Evolutionary conservation across 1,284 basidiomycete genomes (phyloP).

Genomic region (Fomitopsis schrenkii): DNA sequence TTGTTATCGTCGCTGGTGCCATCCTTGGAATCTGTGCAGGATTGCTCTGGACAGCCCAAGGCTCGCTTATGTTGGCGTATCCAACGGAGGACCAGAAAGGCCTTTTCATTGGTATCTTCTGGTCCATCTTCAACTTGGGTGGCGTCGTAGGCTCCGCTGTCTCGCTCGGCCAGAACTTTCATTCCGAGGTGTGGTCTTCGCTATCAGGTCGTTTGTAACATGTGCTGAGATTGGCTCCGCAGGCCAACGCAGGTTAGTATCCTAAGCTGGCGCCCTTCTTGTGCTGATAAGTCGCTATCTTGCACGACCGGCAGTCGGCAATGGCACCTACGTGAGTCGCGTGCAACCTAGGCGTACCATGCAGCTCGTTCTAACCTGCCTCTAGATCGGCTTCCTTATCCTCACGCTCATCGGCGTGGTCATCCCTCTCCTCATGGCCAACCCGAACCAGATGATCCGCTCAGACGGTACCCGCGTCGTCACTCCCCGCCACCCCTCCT

Average conservation of each 20-base stretch:
- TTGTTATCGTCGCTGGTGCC: slow-evolving; percentile 76
- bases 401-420: slow-evolving; percentile 62
- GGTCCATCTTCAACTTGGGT: slow-evolving; percentile 66
- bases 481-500: slow-evolving; percentile 59
- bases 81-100: slow-evolving; percentile 79
- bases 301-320: slow-evolving; percentile 35
- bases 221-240: neutral
- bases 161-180: slow-evolving; percentile 48
- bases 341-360: neutral
- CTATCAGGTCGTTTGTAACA: neutral
- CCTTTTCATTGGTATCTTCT: slow-evolving; percentile 69
- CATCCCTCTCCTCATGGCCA: slow-evolving; percentile 65
- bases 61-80: slow-evolving; percentile 80
- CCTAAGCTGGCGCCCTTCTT: slow-evolving; percentile 1
- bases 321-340: slow-evolving; percentile 56
- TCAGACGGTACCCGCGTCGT: slow-evolving; percentile 69
- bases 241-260: slow-evolving; percentile 30
- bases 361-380: slow-evolving; percentile 1
- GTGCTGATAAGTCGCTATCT: neutral
- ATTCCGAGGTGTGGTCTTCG: slow-evolving; percentile 30
- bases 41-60: slow-evolving; percentile 84
- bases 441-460: slow-evolving; percentile 65
- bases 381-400: slow-evolving; percentile 68
- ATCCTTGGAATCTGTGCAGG: slow-evolving; percentile 83
- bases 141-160: slow-evolving; percentile 62